A percentile compares a stretch with the other conserved stretches of the same genome.
phyloP scores from a whole-genome alignment of 371 early-diverging fungal species.

The Apophysomyces trapeziformis region DNA sequence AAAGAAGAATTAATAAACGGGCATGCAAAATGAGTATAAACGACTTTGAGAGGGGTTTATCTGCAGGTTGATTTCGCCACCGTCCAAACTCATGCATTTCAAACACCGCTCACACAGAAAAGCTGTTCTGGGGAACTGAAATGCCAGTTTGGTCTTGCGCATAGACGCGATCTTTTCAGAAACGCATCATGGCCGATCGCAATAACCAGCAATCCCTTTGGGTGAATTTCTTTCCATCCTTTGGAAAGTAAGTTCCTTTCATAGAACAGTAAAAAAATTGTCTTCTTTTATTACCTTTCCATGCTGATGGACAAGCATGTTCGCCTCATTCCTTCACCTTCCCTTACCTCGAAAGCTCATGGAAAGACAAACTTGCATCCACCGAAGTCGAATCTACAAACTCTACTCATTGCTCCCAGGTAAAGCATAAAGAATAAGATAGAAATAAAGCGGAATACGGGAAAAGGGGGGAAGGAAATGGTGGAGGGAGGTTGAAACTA shows the following conservation, averaged over 20 bases:
- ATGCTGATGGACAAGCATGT: slow-evolving; percentile 4
- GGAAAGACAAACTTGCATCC: background rate
- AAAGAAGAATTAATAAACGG: no score
- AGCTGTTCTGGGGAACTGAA: no score
- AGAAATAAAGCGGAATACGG: background rate
- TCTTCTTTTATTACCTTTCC: background rate
- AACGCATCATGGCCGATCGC: background rate
- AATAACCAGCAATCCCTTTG: no score
- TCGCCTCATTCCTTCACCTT: no score
- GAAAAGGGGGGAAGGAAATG: background rate
- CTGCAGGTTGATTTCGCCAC: no score
- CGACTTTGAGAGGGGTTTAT: no score
- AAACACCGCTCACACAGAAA: no score
- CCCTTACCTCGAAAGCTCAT: background rate
- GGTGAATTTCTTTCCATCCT: slow-evolving; percentile 1
- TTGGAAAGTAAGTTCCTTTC: slow-evolving; percentile 3
- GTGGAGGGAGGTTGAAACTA: background rate
- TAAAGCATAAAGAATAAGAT: background rate
- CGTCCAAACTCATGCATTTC: no score
- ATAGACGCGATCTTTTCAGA: background rate
- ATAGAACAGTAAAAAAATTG: background rate
- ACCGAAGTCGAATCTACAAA: background rate
- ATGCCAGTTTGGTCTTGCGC: no score
- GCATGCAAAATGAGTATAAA: no score
- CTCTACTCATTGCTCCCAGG: no score